These are phyloP conservation scores for Saturnispora besseyi DNA, from an alignment of 805 yeast species.

Conservation along the genomic window DNA sequence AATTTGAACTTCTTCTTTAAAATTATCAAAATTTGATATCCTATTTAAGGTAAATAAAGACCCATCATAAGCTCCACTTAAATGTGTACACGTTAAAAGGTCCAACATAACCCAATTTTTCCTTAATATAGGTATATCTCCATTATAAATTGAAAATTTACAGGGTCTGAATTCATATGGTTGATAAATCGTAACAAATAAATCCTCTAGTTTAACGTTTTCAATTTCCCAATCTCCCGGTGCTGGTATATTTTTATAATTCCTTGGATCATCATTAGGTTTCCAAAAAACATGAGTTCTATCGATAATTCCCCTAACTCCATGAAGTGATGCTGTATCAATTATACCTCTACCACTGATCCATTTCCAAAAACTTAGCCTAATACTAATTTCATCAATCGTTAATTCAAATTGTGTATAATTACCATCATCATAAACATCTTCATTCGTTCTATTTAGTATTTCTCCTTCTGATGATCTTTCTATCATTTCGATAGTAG, in stretches of 20 bases:
- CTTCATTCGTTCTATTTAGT: slow-evolving; percentile 11
- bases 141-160: slow-evolving; percentile 77
- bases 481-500: slow-evolving; percentile 28
- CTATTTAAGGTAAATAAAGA: slow-evolving; percentile 88
- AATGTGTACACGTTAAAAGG: slow-evolving; percentile 68
- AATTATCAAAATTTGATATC: slow-evolving; percentile 50
- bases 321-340: slow-evolving; percentile 69
- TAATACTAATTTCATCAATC: slow-evolving; percentile 73
- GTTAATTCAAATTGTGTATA: slow-evolving; percentile 93
- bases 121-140: slow-evolving; percentile 70
- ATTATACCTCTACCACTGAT: slow-evolving; percentile 82
- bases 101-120: slow-evolving; percentile 94
- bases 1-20: slow-evolving; percentile 25
- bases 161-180: slow-evolving; percentile 78
- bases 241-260: slow-evolving; percentile 59
- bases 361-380: slow-evolving; percentile 80
- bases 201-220: slow-evolving; percentile 74
- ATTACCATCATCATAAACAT: slow-evolving; percentile 70
- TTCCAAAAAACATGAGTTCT: slow-evolving; percentile 81
- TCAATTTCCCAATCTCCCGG: slow-evolving; percentile 95
- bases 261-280: slow-evolving; percentile 72
- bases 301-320: slow-evolving; percentile 88
- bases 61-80: slow-evolving; percentile 89
- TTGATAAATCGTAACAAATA: slow-evolving; percentile 70
- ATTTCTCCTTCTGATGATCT: slow-evolving; percentile 16